Base-by-base conservation (phyloP, 768 basidiomycete species). In the Rubroboletus satanas region DNA sequence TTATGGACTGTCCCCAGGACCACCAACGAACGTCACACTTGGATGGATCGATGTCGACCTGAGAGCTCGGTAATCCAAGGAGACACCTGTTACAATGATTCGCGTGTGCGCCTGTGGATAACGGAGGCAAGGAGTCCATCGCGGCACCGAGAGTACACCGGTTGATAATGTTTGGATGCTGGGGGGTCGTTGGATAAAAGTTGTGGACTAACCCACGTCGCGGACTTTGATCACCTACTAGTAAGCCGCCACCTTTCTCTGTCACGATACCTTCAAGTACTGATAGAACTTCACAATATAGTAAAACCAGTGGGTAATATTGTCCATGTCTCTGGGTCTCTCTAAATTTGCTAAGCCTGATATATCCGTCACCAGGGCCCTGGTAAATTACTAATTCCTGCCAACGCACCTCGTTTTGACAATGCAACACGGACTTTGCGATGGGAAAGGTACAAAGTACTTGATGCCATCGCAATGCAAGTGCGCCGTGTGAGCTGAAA, bases 1-100 rank as follows among this genome's bases (percentile, higher is more conserved):
- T 60, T 29, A 61, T 47, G 42, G 45, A 33, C 53, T 57, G 59
- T 47, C 45, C 51, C 17, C 31, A 47, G 59, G 33, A 62, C 62
- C 56, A 54, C 39, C 49, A 48, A 51, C 44, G 54, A 60, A 62
- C 18, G 41, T 52, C 71, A 62, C 54, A 89, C 92, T 89, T 80
- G 47, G 86, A 87, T 29, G 83, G 75, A 73, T 96, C 93, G 45
- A 83, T 67, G 42, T 86, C 82, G 44, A 81, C 80, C 60, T 88
- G 85, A 26, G 82, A 80, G 7, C 75, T 74, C 1, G 92, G 92
- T 10, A 97, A 75, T 18, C 83, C 87, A 18, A 77, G 74, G 21
- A 94, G 70, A 66, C 87, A 92, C 49, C 89, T 78, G 51, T 76
- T 78, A 55, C 80, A 84, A 66, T 90, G 89, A 12, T 74, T 71